These are phyloP conservation scores for Lentinus brumalis DNA, from an alignment of 768 basidiomycete species.

Conservation along the genomic window DNA sequence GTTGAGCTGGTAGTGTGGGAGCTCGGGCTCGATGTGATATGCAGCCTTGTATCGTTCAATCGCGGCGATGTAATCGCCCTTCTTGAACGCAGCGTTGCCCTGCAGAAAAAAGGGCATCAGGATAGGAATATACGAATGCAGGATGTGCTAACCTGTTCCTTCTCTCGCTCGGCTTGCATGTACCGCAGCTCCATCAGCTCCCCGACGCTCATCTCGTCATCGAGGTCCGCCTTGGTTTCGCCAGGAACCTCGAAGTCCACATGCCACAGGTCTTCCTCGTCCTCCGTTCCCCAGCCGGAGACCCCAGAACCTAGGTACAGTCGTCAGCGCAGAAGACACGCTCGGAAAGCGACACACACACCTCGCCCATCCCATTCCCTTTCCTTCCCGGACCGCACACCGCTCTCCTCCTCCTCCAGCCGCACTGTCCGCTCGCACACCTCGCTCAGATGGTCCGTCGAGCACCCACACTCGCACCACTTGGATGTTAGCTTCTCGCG, in stretches of 20 bases:
- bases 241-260: conserved; percentile 58
- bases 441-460: conserved; percentile 75
- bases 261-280: conserved; percentile 80
- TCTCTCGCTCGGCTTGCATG: conserved; percentile 68
- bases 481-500: conserved; percentile 73
- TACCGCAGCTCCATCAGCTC: conserved; percentile 79
- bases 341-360: conserved; percentile 12
- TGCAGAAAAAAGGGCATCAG: conserved; percentile 25
- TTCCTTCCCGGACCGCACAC: conserved; percentile 63
- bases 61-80: conserved; percentile 57
- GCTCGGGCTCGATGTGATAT: conserved; percentile 64
- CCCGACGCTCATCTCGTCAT: conserved; percentile 64
- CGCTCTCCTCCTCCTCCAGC: conserved; percentile 66
- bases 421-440: conserved; percentile 75
- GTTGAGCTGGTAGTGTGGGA: conserved; percentile 77
- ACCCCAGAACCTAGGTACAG: conserved; percentile 52
- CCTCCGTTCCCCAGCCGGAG: conserved; percentile 72
- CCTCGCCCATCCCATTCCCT: conserved; percentile 80
- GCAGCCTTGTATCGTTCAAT: conserved; percentile 62
- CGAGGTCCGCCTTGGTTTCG: conserved; percentile 20
- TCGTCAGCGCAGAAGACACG: neutral
- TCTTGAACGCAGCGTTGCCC: conserved; percentile 73
- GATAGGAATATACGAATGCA: neutral
- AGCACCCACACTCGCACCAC: conserved; percentile 84
- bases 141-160: conserved; percentile 54